These are phyloP conservation scores for Saccharomycopsis fodiens DNA, from an alignment of 805 yeast species.

Conservation along the genomic window DNA sequence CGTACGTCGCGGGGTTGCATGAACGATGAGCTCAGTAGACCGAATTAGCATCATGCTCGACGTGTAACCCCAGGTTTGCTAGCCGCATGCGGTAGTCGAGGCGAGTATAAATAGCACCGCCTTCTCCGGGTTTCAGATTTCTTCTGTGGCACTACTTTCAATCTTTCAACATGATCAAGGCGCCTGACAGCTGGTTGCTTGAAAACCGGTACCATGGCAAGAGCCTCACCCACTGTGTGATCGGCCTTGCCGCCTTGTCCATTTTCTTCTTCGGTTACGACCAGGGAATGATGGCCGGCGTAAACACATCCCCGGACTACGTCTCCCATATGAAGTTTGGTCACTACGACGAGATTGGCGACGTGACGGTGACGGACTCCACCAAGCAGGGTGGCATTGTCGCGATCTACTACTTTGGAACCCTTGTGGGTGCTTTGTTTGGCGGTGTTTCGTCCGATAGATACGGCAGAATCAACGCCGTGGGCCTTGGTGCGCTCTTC, in stretches of 20 bases:
- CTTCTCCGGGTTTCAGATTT: too few relatives aligned
- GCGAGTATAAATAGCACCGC: too few relatives aligned
- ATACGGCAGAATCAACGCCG: constrained; percentile 48
- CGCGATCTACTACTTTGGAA: constrained; percentile 61
- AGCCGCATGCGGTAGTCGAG: too few relatives aligned
- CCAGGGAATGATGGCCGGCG: constrained; percentile 68
- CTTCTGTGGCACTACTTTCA: too few relatives aligned
- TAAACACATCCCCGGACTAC: constrained; percentile 41
- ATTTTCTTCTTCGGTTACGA: constrained; percentile 68
- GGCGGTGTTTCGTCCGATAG: constrained; percentile 65
- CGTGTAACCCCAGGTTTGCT: too few relatives aligned
- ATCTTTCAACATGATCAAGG: neutral
- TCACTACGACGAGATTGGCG: constrained; percentile 30
- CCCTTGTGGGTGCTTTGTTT: constrained; percentile 46
- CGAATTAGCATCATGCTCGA: too few relatives aligned
- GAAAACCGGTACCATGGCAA: constrained; percentile 32
- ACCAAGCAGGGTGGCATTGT: constrained; percentile 65
- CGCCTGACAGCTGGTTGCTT: constrained; percentile 1
- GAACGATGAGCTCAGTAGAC: too few relatives aligned
- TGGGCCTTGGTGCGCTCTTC: constrained; percentile 49
- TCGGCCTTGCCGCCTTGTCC: constrained; percentile 55
- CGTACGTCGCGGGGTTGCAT: neutral
- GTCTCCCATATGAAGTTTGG: constrained; percentile 60
- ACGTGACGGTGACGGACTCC: constrained; percentile 37
- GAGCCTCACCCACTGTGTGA: constrained; percentile 37